Percentiles rank a stretch among this genome's conserved stretches.
Conservation (phyloP, 306 rosid species). For the Cucumis hystrix region DNA sequence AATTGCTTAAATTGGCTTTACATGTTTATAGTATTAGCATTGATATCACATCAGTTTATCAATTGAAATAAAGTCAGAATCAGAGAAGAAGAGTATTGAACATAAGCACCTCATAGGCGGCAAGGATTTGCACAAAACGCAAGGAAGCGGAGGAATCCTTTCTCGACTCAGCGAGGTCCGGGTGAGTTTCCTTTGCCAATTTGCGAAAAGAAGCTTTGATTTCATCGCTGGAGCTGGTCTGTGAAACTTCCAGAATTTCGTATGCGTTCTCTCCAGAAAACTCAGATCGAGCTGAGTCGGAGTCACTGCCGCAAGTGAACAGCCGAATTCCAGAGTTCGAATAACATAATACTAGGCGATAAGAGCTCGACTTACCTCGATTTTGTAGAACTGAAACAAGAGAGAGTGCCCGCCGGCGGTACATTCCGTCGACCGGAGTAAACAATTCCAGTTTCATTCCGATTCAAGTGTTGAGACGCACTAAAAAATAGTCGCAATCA, state of each 20-base stretch:
- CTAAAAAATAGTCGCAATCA: not conserved
- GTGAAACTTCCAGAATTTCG: conserved; percentile 61
- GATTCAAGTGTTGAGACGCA: not conserved
- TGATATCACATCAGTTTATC: not conserved
- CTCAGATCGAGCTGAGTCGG: conserved; percentile 36
- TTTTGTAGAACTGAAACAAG: not conserved
- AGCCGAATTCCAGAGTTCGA: not conserved
- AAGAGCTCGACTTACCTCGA: not conserved
- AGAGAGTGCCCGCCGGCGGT: not conserved
- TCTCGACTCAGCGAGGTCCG: conserved; percentile 61
- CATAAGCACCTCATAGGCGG: conserved; percentile 71
- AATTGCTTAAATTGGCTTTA: not conserved
- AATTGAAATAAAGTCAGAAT: not conserved
- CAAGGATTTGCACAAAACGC: conserved; percentile 76
- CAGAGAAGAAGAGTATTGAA: not conserved
- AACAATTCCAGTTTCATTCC: not conserved
- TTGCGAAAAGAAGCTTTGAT: conserved; percentile 79
- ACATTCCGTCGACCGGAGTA: not conserved
- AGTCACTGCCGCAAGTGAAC: conserved; percentile 35
- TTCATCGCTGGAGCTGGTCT: conserved; percentile 61
- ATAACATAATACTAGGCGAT: not conserved
- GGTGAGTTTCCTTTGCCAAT: conserved; percentile 94
- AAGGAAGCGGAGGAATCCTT: conserved; percentile 40
- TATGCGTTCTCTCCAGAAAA: conserved; percentile 57
- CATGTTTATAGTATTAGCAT: not conserved